phyloP scores from a whole-genome alignment of 2,329 filamentous ascomycete species.

The Talaromyces sp. region DNA sequence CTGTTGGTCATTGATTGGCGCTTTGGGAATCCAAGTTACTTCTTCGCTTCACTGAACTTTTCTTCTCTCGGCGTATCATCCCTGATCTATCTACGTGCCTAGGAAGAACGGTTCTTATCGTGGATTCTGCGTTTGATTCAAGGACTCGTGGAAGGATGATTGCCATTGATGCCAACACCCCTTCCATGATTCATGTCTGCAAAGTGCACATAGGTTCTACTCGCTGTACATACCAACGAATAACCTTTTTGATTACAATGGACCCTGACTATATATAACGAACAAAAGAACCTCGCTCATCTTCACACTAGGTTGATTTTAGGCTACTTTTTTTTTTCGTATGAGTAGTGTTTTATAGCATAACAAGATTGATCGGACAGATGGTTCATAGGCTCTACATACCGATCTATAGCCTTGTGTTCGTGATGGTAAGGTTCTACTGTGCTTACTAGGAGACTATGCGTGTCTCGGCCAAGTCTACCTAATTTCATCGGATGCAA shows the following conservation, averaged over 20 bases:
- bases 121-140: not conserved
- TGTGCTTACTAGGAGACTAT: no score
- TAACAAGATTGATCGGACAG: no score
- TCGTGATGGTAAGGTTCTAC: no score
- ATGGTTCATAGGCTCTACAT: no score
- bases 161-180: not conserved
- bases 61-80: not conserved
- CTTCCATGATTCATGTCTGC: not conserved
- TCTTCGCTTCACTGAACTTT: not conserved
- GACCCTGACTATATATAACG: no score
- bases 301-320: no score
- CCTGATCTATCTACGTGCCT: not conserved
- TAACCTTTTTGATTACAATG: no score
- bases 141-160: not conserved
- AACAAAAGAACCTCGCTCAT: no score
- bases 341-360: no score
- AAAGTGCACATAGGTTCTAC: not conserved
- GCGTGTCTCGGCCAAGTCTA: not conserved
- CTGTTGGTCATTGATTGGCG: conserved; percentile 3
- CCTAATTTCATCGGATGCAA: not conserved
- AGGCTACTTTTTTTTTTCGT: no score
- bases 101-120: not conserved
- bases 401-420: no score
- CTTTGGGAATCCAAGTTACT: not conserved
- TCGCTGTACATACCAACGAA: not conserved